Percentiles rank a stretch among this genome's conserved stretches.
These are phyloP conservation scores for Eimeria praecox DNA, from an alignment of 169 alveolate species.

Conservation along the genomic window DNA sequence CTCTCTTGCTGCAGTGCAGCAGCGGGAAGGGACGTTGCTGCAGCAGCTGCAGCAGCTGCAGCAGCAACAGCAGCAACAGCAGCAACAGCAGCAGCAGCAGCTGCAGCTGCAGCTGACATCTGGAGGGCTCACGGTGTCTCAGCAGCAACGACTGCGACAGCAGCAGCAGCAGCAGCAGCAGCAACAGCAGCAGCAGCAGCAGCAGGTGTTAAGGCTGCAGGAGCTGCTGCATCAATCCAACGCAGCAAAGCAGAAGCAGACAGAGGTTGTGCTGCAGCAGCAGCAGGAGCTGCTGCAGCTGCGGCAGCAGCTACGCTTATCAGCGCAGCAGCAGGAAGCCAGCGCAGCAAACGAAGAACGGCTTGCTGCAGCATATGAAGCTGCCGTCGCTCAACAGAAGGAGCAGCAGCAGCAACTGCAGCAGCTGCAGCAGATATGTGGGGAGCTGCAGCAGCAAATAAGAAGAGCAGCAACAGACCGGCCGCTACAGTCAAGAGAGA, in stretches of 20 bases:
- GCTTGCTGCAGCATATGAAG: slow-evolving; percentile 46
- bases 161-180: not conserved
- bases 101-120: not conserved
- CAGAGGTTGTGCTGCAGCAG: slow-evolving; percentile 76
- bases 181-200: slow-evolving; percentile 58
- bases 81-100: slow-evolving; percentile 49
- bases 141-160: not conserved
- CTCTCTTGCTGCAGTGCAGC: slow-evolving; percentile 62
- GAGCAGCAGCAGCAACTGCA: slow-evolving; percentile 76
- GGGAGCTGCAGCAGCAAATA: slow-evolving; percentile 66
- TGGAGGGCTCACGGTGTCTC: slow-evolving; percentile 4
- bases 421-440: slow-evolving; percentile 56
- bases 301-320: slow-evolving; percentile 55
- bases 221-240: slow-evolving; percentile 73
- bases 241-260: slow-evolving; percentile 39
- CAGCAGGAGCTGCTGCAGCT: slow-evolving; percentile 67
- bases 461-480: slow-evolving; percentile 3
- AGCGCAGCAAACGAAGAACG: slow-evolving; percentile 49
- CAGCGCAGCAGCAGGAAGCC: slow-evolving; percentile 49
- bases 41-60: slow-evolving; percentile 62
- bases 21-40: slow-evolving; percentile 51
- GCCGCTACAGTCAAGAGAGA: slow-evolving; percentile 5
- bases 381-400: slow-evolving; percentile 54
- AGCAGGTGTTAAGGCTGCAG: slow-evolving; percentile 58
- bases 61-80: slow-evolving; percentile 14